Evolutionary conservation across 352 stramenopile genomes (phyloP).

Genomic region (Thalassiosira exigua): DNA sequence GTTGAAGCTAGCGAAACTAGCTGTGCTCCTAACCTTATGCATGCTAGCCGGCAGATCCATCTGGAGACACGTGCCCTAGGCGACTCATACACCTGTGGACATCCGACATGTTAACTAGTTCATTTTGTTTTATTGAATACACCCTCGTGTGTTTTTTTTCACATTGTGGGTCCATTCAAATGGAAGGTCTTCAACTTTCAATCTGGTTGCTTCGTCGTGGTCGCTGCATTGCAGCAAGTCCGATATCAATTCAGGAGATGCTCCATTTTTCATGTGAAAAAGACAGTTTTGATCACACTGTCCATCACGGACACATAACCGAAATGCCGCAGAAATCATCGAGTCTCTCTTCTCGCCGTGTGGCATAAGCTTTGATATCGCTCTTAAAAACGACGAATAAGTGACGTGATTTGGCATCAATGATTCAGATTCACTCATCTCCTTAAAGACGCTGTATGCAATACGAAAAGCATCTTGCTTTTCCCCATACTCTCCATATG

Average conservation of each 20-base stretch:
- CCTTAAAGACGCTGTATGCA: conserved; percentile 44
- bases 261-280: conserved; percentile 43
- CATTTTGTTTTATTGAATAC: conserved; percentile 8
- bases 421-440: conserved; percentile 33
- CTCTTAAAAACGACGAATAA: conserved; percentile 52
- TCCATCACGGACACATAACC: conserved; percentile 51
- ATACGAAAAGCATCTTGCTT: conserved; percentile 49
- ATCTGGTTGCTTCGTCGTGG: conserved; percentile 7
- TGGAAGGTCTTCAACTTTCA: conserved; percentile 36
- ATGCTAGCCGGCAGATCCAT: too few species aligned
- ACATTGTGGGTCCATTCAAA: conserved; percentile 48
- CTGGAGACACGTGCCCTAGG: too few species aligned
- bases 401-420: conserved; percentile 45
- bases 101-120: too few species aligned
- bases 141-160: conserved; percentile 17
- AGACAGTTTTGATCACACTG: conserved; percentile 49
- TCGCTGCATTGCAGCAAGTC: conserved; percentile 42
- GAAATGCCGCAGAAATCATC: conserved; percentile 34
- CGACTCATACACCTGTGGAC: too few species aligned
- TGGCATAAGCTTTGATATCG: conserved; percentile 49
- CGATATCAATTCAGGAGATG: conserved; percentile 35
- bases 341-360: conserved; percentile 38
- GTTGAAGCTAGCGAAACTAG: too few species aligned
- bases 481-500: conserved; percentile 39
- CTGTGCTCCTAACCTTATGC: too few species aligned